Conservation (phyloP, 164 flowering plant genomes). For the Litsea cubeba region DNA sequence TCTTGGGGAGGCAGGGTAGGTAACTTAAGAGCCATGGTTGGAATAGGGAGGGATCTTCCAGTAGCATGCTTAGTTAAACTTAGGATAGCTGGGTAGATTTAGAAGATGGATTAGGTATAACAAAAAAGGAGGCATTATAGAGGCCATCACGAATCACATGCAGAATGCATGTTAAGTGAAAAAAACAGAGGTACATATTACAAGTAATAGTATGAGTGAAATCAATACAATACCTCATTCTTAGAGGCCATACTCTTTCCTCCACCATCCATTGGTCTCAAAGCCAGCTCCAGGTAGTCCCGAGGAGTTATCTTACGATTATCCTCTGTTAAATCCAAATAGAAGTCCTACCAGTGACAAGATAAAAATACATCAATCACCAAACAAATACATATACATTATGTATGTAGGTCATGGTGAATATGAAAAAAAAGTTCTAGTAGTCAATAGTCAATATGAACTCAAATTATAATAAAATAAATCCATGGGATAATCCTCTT, state of each 20-base stretch:
- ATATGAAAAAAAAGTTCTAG: background rate
- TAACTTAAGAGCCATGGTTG: too few species aligned
- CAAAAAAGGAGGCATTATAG: too few species aligned
- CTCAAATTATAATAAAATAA: background rate
- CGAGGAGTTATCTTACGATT: slow-evolving; percentile 88
- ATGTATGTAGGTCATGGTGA: background rate
- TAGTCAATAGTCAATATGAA: background rate
- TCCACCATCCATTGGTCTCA: slow-evolving; percentile 63
- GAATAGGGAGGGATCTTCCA: too few species aligned
- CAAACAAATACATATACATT: background rate
- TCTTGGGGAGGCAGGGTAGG: too few species aligned
- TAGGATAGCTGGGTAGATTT: too few species aligned
- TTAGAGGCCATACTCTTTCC: slow-evolving; percentile 70
- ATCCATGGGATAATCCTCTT: too few species aligned
- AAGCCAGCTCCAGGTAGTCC: slow-evolving; percentile 92
- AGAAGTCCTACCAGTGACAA: slow-evolving; percentile 66
- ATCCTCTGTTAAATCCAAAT: slow-evolving; percentile 84
- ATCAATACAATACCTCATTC: slow-evolving; percentile 66
- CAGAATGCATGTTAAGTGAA: background rate
- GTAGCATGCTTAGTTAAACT: too few species aligned
- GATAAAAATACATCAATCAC: background rate
- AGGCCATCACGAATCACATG: too few species aligned
- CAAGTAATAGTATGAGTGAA: background rate
- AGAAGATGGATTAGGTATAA: too few species aligned
- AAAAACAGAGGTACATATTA: background rate